Evolutionary conservation across 495 filamentous ascomycete species (phyloP).

Genomic region (Aspergillus homomorphus): DNA sequence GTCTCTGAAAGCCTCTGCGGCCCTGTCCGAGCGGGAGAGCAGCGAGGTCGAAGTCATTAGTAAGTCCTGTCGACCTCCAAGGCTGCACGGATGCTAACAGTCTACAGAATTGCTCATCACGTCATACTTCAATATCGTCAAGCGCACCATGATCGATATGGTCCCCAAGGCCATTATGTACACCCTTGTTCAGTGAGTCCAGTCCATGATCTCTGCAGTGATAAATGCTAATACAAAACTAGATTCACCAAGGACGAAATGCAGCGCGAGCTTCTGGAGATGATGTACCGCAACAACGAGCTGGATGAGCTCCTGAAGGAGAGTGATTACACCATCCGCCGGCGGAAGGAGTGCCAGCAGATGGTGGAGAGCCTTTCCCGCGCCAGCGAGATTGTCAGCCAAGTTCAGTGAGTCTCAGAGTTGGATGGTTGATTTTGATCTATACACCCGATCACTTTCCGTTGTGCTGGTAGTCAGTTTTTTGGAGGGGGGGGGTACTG

Average conservation of each 20-base stretch:
- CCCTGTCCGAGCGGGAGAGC: slow-evolving; percentile 83
- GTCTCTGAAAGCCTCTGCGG: slow-evolving; percentile 88
- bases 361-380: slow-evolving; percentile 92
- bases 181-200: slow-evolving; percentile 83
- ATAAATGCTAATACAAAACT: slow-evolving; percentile 13
- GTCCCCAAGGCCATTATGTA: slow-evolving; percentile 99
- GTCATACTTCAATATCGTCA: slow-evolving; percentile 97
- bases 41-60: slow-evolving; percentile 98
- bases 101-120: slow-evolving; percentile 81
- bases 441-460: slow-evolving; percentile 13
- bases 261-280: slow-evolving; percentile 96
- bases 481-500: slow-evolving; percentile 12
- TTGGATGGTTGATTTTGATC: slow-evolving; percentile 12
- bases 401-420: slow-evolving; percentile 69
- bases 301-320: slow-evolving; percentile 95
- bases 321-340: slow-evolving; percentile 90
- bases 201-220: slow-evolving; percentile 1
- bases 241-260: slow-evolving; percentile 97
- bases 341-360: slow-evolving; percentile 97
- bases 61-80: slow-evolving; percentile 49
- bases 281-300: slow-evolving; percentile 89
- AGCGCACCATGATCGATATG: slow-evolving; percentile 99
- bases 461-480: slow-evolving; percentile 8
- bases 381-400: slow-evolving; percentile 94
- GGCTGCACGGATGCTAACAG: slow-evolving; percentile 6